These are phyloP conservation scores for Plasmodium inui DNA, from an alignment of 169 alveolate species.

Conservation along the genomic window DNA sequence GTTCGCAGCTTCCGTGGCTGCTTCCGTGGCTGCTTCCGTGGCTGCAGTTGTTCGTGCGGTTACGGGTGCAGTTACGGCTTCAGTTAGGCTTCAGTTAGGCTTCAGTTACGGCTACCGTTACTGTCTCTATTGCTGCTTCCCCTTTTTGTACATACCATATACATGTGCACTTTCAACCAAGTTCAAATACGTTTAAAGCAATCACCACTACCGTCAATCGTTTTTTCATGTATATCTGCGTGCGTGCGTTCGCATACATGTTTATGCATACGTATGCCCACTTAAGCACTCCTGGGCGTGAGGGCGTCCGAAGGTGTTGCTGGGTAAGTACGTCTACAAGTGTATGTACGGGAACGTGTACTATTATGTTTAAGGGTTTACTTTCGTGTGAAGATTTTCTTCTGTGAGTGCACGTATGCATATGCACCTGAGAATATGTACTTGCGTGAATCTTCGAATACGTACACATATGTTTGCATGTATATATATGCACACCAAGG, in stretches of 20 bases:
- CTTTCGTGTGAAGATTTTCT: background rate
- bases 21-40: background rate
- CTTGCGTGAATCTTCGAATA: background rate
- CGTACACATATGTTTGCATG: background rate
- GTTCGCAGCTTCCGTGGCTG: background rate
- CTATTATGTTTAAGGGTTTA: background rate
- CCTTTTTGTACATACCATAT: conserved; percentile 11
- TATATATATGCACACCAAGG: background rate
- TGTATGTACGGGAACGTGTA: background rate
- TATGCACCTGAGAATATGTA: background rate
- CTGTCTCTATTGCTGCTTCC: background rate
- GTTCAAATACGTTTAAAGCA: background rate
- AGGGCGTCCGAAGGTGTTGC: background rate
- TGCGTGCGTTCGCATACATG: conserved; percentile 10
- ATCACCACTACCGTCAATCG: background rate
- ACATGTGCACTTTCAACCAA: background rate
- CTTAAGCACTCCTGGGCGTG: background rate
- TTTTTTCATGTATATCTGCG: conserved; percentile 5
- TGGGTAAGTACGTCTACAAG: background rate
- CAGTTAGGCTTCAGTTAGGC: too few relatives aligned
- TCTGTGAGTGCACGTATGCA: background rate
- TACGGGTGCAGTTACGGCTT: background rate
- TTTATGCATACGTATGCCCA: conserved; percentile 7
- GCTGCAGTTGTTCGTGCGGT: background rate
- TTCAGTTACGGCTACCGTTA: too few relatives aligned